Evolutionary conservation across 2,329 filamentous ascomycete genomes (phyloP).

Genomic region (Diaporthe sp.): DNA sequence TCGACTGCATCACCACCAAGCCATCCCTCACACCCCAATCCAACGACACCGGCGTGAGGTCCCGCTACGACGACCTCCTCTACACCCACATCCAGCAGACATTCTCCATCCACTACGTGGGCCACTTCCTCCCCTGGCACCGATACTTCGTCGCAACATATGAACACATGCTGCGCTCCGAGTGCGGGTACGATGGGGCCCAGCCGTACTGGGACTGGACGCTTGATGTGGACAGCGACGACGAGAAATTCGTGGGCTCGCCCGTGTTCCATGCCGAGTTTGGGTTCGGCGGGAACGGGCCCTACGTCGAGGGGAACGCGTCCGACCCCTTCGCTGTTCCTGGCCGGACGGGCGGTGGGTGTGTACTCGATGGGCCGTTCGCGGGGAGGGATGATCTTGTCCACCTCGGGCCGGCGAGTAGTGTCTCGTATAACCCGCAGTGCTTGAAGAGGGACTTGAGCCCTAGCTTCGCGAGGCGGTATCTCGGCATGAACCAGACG

Average conservation of each 20-base stretch:
- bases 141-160: conserved; percentile 47
- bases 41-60: neutral
- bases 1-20: neutral
- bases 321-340: neutral
- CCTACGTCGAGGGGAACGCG: conserved; percentile 45
- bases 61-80: neutral
- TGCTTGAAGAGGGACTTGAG: neutral
- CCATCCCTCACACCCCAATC: neutral
- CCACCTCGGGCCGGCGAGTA: neutral
- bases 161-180: conserved; percentile 49
- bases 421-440: neutral
- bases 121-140: conserved; percentile 46
- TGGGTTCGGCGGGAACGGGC: conserved; percentile 41
- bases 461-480: neutral
- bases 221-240: conserved; percentile 43
- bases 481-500: neutral
- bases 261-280: neutral
- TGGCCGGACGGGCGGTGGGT: neutral
- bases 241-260: neutral
- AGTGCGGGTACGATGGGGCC: conserved; percentile 50
- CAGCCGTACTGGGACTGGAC: conserved; percentile 39
- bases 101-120: neutral
- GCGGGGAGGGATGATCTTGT: neutral
- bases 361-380: neutral
- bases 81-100: conserved; percentile 5